Percentiles rank a stretch among this genome's conserved stretches.
These are phyloP conservation scores for Toxicodendron radicans DNA, from an alignment of 345 rosid species.

Conservation along the genomic window DNA sequence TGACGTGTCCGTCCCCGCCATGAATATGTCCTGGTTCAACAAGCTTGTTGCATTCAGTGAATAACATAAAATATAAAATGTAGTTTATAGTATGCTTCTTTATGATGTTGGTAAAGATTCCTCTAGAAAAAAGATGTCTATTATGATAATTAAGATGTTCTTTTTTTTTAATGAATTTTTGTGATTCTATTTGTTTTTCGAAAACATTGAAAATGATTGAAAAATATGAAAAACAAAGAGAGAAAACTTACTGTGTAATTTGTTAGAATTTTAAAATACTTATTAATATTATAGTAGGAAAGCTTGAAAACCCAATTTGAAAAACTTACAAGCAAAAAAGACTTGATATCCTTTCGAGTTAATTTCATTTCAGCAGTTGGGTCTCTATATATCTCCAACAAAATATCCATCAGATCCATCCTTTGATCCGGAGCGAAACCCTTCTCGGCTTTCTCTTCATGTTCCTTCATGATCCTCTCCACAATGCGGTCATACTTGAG, in stretches of 20 bases:
- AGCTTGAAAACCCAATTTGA: no score
- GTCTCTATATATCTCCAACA: constrained; percentile 42
- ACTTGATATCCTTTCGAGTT: constrained; percentile 58
- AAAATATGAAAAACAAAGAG: no score
- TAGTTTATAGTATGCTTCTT: no score
- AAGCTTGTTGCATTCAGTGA: no score
- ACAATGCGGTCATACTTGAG: constrained; percentile 45
- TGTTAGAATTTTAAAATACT: no score
- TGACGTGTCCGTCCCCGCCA: constrained; percentile 49
- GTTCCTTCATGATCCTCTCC: constrained; percentile 58
- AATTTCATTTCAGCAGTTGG: constrained; percentile 51
- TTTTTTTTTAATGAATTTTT: no score
- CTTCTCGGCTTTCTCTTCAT: constrained; percentile 36
- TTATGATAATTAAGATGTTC: no score
- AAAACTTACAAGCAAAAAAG: constrained; percentile 54
- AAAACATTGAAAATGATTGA: no score
- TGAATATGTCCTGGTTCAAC: constrained; percentile 35
- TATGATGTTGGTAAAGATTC: background rate
- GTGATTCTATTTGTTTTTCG: no score
- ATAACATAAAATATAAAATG: no score
- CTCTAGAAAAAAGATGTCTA: no score
- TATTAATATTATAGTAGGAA: background rate
- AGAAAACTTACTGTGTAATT: no score
- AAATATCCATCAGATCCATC: constrained; percentile 45
- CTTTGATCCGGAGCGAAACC: constrained; percentile 15